Base-by-base conservation (phyloP, 2,329 filamentous ascomycete genomes). In the Cryphonectria japonica region DNA sequence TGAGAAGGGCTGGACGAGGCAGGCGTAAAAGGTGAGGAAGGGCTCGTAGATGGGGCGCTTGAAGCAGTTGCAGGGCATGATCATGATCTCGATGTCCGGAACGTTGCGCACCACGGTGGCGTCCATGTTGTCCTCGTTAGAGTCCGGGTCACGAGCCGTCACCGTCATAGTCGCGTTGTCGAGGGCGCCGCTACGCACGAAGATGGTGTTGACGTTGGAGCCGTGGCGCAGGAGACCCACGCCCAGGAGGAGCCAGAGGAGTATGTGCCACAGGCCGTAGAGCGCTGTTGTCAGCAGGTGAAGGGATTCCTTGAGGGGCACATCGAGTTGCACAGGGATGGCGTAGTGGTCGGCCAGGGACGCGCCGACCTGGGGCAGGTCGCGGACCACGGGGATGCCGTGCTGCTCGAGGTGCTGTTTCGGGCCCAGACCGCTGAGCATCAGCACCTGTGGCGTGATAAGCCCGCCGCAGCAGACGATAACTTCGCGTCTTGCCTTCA, bases 21-120 rank as follows among this genome's bases (percentile, higher is more conserved):
- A 76, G 14, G 76, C 71, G 69, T 77, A 77, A 37, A 79, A 74
- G 4, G 73, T 76, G 39, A 76, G 73, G 6, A 76, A 70, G 19
- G 74, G 73, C 26, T 74, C 75, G 0, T 72, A 71, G 43, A 79
- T 76, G 9, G 79, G 73, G 0, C 76, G 73, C 13, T 75, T 76
- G 8, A 76, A 71, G 16, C 74, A 70, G 0, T 80, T 79, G 4
- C 80, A 78, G 75, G 82, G 82, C 69, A 82, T 79, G 13, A 85
- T 73, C 72, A 85, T 78, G 67, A 80, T 72, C 67, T 81, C 79
- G 32, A 78, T 63, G 26, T 81, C 76, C 1, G 78, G 78, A 0
- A 78, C 34, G 66, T 80, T 79, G 32, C 69, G 63, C 2, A 75
- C 59, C 22, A 75, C 73, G 34, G 67, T 69, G 34, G 22, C 34